Evolutionary conservation across 2,329 filamentous ascomycete genomes (phyloP), one percentile per base, ranked within the genome.

Genomic region (Colletotrichum spaethianum): DNA sequence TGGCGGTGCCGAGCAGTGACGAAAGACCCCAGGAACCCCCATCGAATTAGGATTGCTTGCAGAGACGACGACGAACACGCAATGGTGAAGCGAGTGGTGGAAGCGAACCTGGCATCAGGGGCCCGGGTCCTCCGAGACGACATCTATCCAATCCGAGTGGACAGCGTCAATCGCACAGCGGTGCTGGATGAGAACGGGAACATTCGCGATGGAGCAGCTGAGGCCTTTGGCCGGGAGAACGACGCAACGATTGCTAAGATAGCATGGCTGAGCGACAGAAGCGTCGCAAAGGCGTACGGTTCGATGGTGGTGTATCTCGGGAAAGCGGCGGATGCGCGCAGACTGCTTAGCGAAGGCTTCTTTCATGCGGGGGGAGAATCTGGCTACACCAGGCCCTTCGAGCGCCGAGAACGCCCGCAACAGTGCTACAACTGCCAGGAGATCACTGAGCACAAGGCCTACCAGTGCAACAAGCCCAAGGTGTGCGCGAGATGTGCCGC

Each of bases 401-500:
- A 36, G 33, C 33, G 33, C 4, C 3, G 33, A 36, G 33, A 36
- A 36, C 33, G 33, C 2, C 3, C 33, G 33, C 7, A 36, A 1
- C 33, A 36, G 66, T 36, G 33, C 33, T 36, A 36, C 33, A 36
- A 36, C 33, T 36, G 33, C 7, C 33, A 36, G 11, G 33, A 78
- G 66, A 75, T 79, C 48, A 69, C 74, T n/a, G 12, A 26, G 1
- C 70, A 80, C 52, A 80, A 79, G 64, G 76, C 75, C 16, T 77
- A 75, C 65, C 61, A 79, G 44, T 81, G 73, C 61, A 75, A 8
- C 72, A 46, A 79, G 79, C 12, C 68, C 14, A 72, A 76, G 60
- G 56, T 72, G 2, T 78, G 74, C 31, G 72, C 16, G 6, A 71
- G 42, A 38, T 76, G 72, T 42, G 72, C 74, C 4, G 61, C 56